phyloP scores from a whole-genome alignment of 192 early-diverging fungal genomes.

The Gamsiella multidivaricata region DNA sequence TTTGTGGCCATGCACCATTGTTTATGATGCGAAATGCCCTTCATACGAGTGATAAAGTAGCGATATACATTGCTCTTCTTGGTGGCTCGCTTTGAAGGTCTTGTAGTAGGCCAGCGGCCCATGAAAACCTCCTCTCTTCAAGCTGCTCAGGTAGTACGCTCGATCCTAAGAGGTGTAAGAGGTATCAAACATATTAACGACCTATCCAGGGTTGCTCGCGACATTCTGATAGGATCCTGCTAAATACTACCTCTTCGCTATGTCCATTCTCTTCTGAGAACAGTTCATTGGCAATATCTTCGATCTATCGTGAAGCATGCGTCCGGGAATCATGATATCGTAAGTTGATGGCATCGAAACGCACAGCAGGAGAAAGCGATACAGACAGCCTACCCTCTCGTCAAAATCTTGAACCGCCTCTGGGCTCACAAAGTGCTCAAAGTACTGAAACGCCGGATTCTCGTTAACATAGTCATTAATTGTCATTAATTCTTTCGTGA shows the following conservation, averaged over 20 bases:
- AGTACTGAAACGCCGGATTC: slow-evolving; percentile 21
- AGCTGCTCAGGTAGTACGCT: slow-evolving; percentile 3
- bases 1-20: too few species aligned
- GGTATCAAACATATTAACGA: too few species aligned
- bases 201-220: not conserved
- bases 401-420: not conserved
- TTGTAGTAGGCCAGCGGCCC: slow-evolving; percentile 19
- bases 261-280: not conserved
- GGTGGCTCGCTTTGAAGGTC: not conserved
- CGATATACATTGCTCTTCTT: slow-evolving; percentile 2
- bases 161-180: too few species aligned
- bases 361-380: not conserved
- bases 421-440: not conserved
- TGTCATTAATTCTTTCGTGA: not conserved
- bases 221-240: not conserved
- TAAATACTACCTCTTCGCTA: not conserved
- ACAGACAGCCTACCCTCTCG: not conserved
- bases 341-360: not conserved
- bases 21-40: too few species aligned
- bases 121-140: slow-evolving; percentile 2
- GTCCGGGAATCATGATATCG: not conserved
- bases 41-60: too few species aligned
- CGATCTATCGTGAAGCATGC: not conserved
- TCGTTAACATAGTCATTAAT: not conserved
- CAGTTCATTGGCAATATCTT: not conserved